Percentiles rank a stretch among this genome's conserved stretches.
phyloP scores from a whole-genome alignment of 2,329 filamentous ascomycete species.

The Alternaria ethzedia region DNA sequence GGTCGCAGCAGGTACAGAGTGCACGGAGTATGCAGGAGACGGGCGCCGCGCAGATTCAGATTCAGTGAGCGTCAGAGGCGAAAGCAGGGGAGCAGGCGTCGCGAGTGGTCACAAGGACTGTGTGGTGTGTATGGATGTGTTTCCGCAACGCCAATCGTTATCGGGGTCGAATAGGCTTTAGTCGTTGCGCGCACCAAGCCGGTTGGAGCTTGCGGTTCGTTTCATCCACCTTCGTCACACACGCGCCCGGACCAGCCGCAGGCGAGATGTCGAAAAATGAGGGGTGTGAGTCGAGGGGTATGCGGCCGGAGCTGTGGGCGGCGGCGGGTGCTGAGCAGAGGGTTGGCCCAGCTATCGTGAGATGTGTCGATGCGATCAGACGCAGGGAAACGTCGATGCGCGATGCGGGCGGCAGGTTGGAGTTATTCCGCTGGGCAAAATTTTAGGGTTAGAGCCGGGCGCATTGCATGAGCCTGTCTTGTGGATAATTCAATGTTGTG shows the following conservation, averaged over 20 bases:
- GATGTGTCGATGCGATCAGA: constrained; percentile 24
- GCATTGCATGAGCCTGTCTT: constrained; percentile 24
- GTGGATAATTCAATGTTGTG: constrained; percentile 17
- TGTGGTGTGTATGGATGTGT: constrained; percentile 15
- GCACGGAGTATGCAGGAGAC: constrained; percentile 14
- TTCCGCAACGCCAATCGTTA: constrained; percentile 29
- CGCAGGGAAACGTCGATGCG: constrained; percentile 28
- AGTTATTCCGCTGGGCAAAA: constrained; percentile 26
- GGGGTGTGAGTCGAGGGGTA: constrained; percentile 28
- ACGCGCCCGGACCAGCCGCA: constrained; percentile 33
- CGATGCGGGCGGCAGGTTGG: constrained; percentile 21
- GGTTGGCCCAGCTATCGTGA: constrained; percentile 10
- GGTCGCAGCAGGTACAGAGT: constrained; percentile 13
- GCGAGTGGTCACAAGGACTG: constrained; percentile 35
- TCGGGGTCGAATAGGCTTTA: constrained; percentile 26
- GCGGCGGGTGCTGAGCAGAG: constrained; percentile 5
- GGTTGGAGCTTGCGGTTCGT: constrained; percentile 28
- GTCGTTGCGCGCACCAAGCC: constrained; percentile 31
- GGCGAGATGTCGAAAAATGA: constrained; percentile 25
- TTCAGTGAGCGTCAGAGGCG: constrained; percentile 20
- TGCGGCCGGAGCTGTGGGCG: constrained; percentile 9
- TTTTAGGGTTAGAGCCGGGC: constrained; percentile 28
- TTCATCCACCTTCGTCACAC: constrained; percentile 38
- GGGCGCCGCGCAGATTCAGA: constrained; percentile 20
- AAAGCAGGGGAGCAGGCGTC: constrained; percentile 22